Conservation (phyloP, 176 grass and related monocot genomes). For the Thinopyrum elongatum region DNA sequence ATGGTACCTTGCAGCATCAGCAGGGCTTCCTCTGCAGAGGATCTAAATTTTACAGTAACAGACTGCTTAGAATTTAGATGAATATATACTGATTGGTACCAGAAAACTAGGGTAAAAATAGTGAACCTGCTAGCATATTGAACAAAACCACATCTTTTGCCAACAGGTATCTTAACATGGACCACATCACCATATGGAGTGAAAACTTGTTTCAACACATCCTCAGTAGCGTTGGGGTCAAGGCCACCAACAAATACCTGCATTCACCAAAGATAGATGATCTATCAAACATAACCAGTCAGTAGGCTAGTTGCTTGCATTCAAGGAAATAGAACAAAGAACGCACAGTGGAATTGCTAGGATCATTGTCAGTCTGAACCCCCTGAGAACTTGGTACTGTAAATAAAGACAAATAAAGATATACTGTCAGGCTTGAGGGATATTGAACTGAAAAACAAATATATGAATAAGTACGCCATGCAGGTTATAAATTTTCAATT, state of each 20-base stretch:
- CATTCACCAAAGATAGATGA: too few relatives aligned
- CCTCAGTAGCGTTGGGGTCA: constrained; percentile 82
- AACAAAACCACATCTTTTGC: constrained; percentile 97
- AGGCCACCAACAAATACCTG: constrained; percentile 88
- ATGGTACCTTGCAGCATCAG: constrained; percentile 69
- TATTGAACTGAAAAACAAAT: background rate
- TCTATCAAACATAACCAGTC: too few relatives aligned
- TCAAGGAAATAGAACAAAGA: too few relatives aligned
- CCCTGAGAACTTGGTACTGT: constrained; percentile 72
- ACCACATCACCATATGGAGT: constrained; percentile 77
- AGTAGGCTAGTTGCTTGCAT: too few relatives aligned
- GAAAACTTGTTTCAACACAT: constrained; percentile 73
- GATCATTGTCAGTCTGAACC: constrained; percentile 95
- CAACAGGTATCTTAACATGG: constrained; percentile 92
- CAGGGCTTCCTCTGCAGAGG: constrained; percentile 79
- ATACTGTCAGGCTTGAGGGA: background rate
- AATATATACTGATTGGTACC: too few relatives aligned
- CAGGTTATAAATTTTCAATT: too few relatives aligned
- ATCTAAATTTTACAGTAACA: background rate
- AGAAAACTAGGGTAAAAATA: too few relatives aligned
- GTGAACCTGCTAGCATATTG: constrained; percentile 63
- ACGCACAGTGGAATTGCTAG: constrained; percentile 72
- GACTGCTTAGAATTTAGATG: too few relatives aligned
- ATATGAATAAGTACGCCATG: background rate
- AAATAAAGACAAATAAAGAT: constrained; percentile 47